Evolutionary conservation across 169 alveolate species (phyloP).

Genomic region (Babesia ovata): DNA sequence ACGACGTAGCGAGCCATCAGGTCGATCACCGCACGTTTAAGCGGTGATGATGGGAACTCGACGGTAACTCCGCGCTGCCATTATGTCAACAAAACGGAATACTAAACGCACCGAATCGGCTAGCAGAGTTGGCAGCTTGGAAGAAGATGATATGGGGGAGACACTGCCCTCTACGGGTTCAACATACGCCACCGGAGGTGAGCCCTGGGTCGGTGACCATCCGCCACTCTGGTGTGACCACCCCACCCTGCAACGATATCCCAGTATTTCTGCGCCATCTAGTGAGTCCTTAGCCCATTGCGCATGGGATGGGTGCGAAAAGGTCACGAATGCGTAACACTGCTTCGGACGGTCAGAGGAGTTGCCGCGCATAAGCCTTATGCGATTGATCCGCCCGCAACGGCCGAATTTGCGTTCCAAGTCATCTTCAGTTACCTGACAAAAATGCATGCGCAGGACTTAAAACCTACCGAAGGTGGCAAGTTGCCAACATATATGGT

Average conservation of each 20-base stretch:
- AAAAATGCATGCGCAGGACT: neutral
- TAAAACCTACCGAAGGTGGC: slow-evolving; percentile 11
- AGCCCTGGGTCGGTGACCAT: neutral
- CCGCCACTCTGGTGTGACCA: slow-evolving; percentile 8
- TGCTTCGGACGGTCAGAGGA: neutral
- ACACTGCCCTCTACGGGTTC: neutral
- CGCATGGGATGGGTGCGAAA: neutral
- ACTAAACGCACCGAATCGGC: slow-evolving; percentile 19
- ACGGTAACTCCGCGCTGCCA: slow-evolving; percentile 30
- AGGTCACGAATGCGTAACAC: slow-evolving; percentile 29
- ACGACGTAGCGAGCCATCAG: slow-evolving; percentile 53
- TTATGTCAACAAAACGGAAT: neutral
- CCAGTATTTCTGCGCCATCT: slow-evolving; percentile 41
- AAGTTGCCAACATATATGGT: slow-evolving; percentile 31
- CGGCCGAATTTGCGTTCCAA: slow-evolving; percentile 7
- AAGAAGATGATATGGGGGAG: neutral
- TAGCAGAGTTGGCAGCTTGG: neutral
- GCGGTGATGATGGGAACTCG: slow-evolving; percentile 12
- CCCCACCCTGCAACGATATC: slow-evolving; percentile 37
- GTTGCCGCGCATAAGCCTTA: slow-evolving; percentile 6
- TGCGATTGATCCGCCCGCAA: slow-evolving; percentile 28
- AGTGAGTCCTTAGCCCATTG: slow-evolving; percentile 35
- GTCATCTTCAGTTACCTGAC: slow-evolving; percentile 21
- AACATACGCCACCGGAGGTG: neutral
- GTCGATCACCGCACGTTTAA: slow-evolving; percentile 50